These are phyloP conservation scores for Agaricus subrufescens DNA, from an alignment of 768 basidiomycete genomes.

Conservation along the genomic window DNA sequence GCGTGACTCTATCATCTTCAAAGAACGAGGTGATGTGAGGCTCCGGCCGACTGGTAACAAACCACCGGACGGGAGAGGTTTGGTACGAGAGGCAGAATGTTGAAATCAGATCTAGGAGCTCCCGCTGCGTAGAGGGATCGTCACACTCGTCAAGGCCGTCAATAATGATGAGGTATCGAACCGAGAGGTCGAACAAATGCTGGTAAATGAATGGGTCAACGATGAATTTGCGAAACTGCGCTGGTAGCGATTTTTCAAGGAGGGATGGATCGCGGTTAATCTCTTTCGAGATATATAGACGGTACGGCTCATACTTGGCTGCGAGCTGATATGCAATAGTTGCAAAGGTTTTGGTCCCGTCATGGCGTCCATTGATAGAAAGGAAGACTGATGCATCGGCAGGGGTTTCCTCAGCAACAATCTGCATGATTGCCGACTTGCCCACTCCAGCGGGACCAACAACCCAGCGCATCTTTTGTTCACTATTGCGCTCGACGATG, in stretches of 20 bases:
- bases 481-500: neutral
- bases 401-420: neutral
- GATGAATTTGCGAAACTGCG: too few relatives aligned
- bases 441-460: neutral
- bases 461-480: neutral
- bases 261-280: too few relatives aligned
- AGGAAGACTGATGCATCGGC: too few relatives aligned
- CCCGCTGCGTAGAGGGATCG: constrained; percentile 6
- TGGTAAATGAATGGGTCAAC: too few relatives aligned
- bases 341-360: too few relatives aligned
- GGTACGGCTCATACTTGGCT: too few relatives aligned
- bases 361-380: too few relatives aligned
- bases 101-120: constrained; percentile 12
- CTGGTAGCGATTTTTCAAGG: too few relatives aligned
- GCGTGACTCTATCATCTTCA: neutral
- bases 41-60: constrained; percentile 24
- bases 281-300: too few relatives aligned
- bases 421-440: neutral
- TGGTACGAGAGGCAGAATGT: neutral
- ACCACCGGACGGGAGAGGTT: constrained; percentile 15
- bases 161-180: too few relatives aligned
- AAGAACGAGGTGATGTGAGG: constrained; percentile 14
- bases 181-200: too few relatives aligned
- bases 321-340: too few relatives aligned
- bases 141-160: neutral